phyloP scores from a whole-genome alignment of 768 basidiomycete genomes.

The Auricularia cornea region DNA sequence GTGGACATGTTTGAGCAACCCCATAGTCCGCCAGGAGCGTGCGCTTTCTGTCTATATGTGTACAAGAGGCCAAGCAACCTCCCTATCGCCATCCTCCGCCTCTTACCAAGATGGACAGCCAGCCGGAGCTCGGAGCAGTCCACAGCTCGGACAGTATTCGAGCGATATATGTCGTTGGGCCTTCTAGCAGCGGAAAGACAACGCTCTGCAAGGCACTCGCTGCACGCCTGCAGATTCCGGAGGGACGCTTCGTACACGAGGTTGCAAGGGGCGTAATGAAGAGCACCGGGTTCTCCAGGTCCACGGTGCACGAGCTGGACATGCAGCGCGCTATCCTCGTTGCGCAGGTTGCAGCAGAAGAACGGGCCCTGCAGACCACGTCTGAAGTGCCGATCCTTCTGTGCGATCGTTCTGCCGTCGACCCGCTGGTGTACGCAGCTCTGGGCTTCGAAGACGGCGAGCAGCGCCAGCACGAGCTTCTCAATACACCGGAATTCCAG shows the following conservation, averaged over 20 bases:
- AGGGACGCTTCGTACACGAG: conserved; percentile 41
- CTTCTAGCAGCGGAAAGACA: conserved; percentile 59
- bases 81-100: too few species aligned
- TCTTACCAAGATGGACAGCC: too few species aligned
- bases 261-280: conserved; percentile 54
- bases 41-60: too few species aligned
- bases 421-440: conserved; percentile 54
- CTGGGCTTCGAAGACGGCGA: conserved; percentile 33
- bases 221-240: conserved; percentile 29
- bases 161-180: conserved; percentile 34
- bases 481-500: conserved; percentile 33
- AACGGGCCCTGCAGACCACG: conserved; percentile 10
- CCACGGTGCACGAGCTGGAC: conserved; percentile 38
- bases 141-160: too few species aligned
- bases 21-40: too few species aligned
- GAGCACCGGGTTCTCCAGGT: conserved; percentile 42
- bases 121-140: too few species aligned
- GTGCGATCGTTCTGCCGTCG: conserved; percentile 58
- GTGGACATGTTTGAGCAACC: too few species aligned
- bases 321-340: conserved; percentile 61
- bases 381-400: conserved; percentile 29
- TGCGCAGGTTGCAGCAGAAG: conserved; percentile 44
- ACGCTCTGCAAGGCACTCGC: conserved; percentile 51
- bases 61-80: too few species aligned
- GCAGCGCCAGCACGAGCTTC: conserved; percentile 32